Conservation (phyloP, 352 stramenopile genomes). For the Phytophthora boehmeriae region DNA sequence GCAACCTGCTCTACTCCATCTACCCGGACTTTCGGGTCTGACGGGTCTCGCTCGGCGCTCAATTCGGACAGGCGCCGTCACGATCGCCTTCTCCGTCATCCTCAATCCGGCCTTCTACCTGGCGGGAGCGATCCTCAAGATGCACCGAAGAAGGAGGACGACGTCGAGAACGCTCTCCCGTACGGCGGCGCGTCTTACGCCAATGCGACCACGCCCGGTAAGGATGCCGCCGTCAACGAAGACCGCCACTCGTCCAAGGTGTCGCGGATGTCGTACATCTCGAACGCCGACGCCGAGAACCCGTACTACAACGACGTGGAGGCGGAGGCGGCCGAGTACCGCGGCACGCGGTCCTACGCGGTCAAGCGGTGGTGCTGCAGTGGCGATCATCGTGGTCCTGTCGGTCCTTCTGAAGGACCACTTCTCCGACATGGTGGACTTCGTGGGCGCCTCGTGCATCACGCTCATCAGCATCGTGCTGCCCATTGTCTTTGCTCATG, state of each 20-base stretch:
- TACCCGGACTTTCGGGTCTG: constrained; percentile 38
- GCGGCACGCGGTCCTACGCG: constrained; percentile 30
- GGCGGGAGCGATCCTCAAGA: constrained; percentile 39
- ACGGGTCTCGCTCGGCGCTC: constrained; percentile 45
- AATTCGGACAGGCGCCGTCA: constrained; percentile 32
- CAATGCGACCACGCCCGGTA: constrained; percentile 17
- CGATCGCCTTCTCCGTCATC: constrained; percentile 46
- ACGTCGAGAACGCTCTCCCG: constrained; percentile 29
- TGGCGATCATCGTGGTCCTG: constrained; percentile 43
- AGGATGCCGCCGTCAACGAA: constrained; percentile 18
- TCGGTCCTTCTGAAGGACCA: constrained; percentile 44
- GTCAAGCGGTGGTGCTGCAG: constrained; percentile 48
- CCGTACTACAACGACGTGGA: constrained; percentile 26
- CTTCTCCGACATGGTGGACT: constrained; percentile 45
- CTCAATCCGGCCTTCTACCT: constrained; percentile 45
- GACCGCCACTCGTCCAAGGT: constrained; percentile 37
- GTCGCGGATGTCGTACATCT: constrained; percentile 51
- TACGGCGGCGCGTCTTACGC: constrained; percentile 26
- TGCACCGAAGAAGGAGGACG: constrained; percentile 44
- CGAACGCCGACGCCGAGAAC: constrained; percentile 40
- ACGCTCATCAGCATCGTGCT: constrained; percentile 47
- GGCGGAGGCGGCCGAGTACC: constrained; percentile 41
- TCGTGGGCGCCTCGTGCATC: constrained; percentile 45
- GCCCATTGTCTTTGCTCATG: constrained; percentile 46
- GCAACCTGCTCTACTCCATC: constrained; percentile 61